Percentiles rank a stretch among this genome's conserved stretches.
Evolutionary conservation across 2,329 filamentous ascomycete species (phyloP).

Genomic region (Aureobasidium vineae): DNA sequence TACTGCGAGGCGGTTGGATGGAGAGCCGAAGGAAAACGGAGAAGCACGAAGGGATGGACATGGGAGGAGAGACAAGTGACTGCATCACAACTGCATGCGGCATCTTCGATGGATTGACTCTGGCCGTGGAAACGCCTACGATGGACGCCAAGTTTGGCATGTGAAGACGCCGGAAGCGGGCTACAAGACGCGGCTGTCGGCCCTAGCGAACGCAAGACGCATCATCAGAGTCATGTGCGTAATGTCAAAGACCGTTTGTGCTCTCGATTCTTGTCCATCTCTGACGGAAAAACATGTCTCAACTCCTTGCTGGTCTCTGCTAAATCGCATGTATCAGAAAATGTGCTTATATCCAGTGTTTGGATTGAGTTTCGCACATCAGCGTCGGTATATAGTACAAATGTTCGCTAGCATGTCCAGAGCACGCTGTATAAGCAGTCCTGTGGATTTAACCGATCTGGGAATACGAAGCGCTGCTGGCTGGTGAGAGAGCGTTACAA

Average conservation of each 20-base stretch:
- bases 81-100: slow-evolving; percentile 23
- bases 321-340: background rate
- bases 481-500: slow-evolving; percentile 7
- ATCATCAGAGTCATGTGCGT: slow-evolving; percentile 9
- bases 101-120: slow-evolving; percentile 24
- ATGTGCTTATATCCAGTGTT: background rate
- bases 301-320: background rate
- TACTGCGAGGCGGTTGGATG: slow-evolving; percentile 23
- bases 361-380: slow-evolving; percentile 14
- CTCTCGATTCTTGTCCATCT: background rate
- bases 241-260: slow-evolving; percentile 6
- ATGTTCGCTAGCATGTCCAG: background rate
- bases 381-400: slow-evolving; percentile 1
- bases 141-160: slow-evolving; percentile 4
- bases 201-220: background rate
- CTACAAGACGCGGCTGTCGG: background rate
- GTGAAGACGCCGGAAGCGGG: slow-evolving; percentile 20
- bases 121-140: slow-evolving; percentile 19
- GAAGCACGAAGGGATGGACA: slow-evolving; percentile 21
- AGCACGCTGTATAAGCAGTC: background rate
- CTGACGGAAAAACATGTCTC: slow-evolving; percentile 9
- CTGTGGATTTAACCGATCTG: slow-evolving; percentile 7
- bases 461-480: background rate
- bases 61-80: slow-evolving; percentile 23
- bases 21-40: slow-evolving; percentile 23